phyloP scores from a whole-genome alignment of 805 yeast genomes.

The Millerozyma miso region DNA sequence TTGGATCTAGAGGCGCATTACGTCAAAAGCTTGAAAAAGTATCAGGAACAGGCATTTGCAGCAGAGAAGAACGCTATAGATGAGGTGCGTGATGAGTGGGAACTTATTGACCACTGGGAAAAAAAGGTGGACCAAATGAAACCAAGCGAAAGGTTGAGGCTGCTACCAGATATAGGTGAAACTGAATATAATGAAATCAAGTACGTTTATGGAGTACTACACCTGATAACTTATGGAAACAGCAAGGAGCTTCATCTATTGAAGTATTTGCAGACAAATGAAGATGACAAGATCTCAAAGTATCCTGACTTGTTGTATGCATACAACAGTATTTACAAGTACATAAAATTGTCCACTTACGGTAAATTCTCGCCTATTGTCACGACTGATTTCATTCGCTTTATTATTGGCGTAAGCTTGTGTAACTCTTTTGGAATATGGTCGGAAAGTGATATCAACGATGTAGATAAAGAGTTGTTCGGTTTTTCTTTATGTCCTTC shows the following conservation, averaged over 20 bases:
- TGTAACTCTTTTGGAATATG: constrained; percentile 71
- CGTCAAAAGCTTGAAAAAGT: constrained; percentile 15
- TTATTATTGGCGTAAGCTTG: constrained; percentile 53
- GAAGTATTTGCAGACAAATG: constrained; percentile 48
- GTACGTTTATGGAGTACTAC: constrained; percentile 40
- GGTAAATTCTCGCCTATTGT: constrained; percentile 28
- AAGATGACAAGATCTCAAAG: constrained; percentile 37
- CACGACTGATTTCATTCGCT: constrained; percentile 37
- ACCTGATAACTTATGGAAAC: constrained; percentile 20
- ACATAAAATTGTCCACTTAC: constrained; percentile 39
- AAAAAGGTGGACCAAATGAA: constrained; percentile 25
- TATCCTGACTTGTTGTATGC: constrained; percentile 48
- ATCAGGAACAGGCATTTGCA: constrained; percentile 11
- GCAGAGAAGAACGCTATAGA: constrained; percentile 3
- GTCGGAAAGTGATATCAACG: constrained; percentile 36
- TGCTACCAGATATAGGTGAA: constrained; percentile 45
- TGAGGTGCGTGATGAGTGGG: constrained; percentile 33
- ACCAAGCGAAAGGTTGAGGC: constrained; percentile 27
- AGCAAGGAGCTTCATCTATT: constrained; percentile 28
- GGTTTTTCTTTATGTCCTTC: constrained; percentile 60
- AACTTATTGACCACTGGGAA: constrained; percentile 34
- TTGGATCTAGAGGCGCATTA: constrained; percentile 35
- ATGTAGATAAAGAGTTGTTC: constrained; percentile 49
- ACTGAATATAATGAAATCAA: constrained; percentile 51
- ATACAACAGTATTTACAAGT: constrained; percentile 45